These are phyloP conservation scores for Yarrowia sp. DNA, from an alignment of 805 yeast species.

Conservation along the genomic window DNA sequence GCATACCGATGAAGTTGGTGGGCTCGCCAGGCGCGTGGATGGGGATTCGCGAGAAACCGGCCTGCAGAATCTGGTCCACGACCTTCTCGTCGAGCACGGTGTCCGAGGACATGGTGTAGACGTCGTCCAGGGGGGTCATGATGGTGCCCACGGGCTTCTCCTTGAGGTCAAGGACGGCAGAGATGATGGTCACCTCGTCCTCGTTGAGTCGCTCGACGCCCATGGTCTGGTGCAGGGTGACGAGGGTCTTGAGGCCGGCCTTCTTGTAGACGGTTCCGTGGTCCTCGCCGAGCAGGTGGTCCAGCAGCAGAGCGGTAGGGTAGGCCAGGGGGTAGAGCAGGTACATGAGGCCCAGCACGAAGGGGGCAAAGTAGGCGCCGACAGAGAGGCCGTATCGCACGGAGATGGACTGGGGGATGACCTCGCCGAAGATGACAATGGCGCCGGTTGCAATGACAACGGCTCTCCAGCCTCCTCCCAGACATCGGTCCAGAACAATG, in stretches of 20 bases:
- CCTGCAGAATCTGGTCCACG: conserved; percentile 85
- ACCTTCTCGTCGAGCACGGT: conserved; percentile 75
- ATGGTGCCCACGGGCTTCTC: conserved; percentile 82
- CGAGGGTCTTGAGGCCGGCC: conserved; percentile 89
- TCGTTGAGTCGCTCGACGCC: conserved; percentile 90
- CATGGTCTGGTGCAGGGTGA: conserved; percentile 89
- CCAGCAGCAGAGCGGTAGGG: conserved; percentile 81
- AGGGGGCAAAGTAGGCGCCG: conserved; percentile 88
- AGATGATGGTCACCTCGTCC: conserved; percentile 94
- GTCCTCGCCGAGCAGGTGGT: conserved; percentile 83
- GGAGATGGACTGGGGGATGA: conserved; percentile 90
- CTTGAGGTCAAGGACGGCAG: conserved; percentile 89
- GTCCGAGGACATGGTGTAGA: conserved; percentile 83
- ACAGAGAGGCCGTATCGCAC: conserved; percentile 90
- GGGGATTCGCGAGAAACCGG: conserved; percentile 94
- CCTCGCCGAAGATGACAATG: conserved; percentile 92
- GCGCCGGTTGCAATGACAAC: conserved; percentile 89
- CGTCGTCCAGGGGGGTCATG: conserved; percentile 93
- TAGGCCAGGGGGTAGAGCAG: conserved; percentile 87
- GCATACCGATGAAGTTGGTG: conserved; percentile 89
- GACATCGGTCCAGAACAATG: conserved; percentile 83
- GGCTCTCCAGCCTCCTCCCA: conserved; percentile 98
- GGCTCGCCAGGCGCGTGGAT: conserved; percentile 89
- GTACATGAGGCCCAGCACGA: conserved; percentile 82
- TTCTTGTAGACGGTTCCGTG: conserved; percentile 94